phyloP scores from a whole-genome alignment of 768 basidiomycete species.

The Leucogyrophana mollusca region DNA sequence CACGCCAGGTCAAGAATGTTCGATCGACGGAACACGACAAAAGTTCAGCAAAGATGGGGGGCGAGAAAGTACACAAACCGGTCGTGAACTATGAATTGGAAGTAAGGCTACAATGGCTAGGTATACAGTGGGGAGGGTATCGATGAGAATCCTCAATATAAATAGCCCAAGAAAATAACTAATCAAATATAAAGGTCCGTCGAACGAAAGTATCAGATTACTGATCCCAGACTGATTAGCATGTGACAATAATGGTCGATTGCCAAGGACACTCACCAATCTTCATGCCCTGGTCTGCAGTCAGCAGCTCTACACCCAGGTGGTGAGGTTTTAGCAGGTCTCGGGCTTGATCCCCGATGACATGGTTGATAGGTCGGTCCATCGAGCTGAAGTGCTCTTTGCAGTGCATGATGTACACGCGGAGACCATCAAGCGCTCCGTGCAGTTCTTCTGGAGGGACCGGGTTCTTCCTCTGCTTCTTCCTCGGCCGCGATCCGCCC shows the following conservation, averaged over 20 bases:
- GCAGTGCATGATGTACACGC: slow-evolving; percentile 84
- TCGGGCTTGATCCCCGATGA: slow-evolving; percentile 75
- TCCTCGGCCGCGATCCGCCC: slow-evolving; percentile 21
- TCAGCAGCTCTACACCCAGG: slow-evolving; percentile 72
- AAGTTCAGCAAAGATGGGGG: neutral
- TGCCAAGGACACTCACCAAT: slow-evolving; percentile 55
- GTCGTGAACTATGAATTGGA: slow-evolving; percentile 1
- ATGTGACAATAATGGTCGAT: neutral
- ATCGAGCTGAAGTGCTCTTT: slow-evolving; percentile 67
- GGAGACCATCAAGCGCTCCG: slow-evolving; percentile 55
- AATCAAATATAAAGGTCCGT: slow-evolving; percentile 2
- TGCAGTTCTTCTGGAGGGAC: slow-evolving; percentile 42
- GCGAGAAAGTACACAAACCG: too few relatives aligned
- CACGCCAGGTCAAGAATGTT: too few relatives aligned
- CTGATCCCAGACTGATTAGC: slow-evolving; percentile 19
- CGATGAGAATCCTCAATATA: slow-evolving; percentile 11
- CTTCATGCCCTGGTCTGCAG: slow-evolving; percentile 77
- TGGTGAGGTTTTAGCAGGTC: slow-evolving; percentile 55
- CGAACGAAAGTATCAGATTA: slow-evolving; percentile 29
- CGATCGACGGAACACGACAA: too few relatives aligned
- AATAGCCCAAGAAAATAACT: slow-evolving; percentile 10
- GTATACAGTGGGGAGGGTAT: slow-evolving; percentile 33
- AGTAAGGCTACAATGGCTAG: slow-evolving; percentile 39
- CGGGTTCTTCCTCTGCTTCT: slow-evolving; percentile 38
- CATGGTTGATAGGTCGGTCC: slow-evolving; percentile 53